Evolutionary conservation across 1,284 basidiomycete species (phyloP).

Genomic region (Apiotrichum gamsii): DNA sequence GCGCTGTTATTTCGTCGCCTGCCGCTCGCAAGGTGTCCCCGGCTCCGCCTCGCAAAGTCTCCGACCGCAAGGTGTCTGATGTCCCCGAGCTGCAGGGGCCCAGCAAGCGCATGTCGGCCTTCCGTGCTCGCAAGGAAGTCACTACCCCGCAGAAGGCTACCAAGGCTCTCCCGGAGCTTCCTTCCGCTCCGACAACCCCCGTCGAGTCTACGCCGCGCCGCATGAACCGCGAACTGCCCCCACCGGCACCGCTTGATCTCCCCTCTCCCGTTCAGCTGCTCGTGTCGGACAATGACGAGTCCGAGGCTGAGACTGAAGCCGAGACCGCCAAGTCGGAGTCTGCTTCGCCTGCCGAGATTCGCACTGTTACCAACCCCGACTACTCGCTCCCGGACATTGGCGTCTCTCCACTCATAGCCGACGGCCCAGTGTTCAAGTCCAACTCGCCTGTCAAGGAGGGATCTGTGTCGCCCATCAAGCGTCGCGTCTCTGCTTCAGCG

Average conservation of each 20-base stretch:
- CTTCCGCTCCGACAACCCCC: neutral
- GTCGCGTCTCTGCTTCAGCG: constrained; percentile 6
- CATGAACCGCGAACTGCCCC: constrained; percentile 21
- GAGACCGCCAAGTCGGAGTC: neutral
- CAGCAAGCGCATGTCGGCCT: constrained; percentile 34
- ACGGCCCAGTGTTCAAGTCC: neutral
- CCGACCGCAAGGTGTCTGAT: constrained; percentile 17
- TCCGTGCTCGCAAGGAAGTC: constrained; percentile 8
- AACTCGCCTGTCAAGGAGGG: no score
- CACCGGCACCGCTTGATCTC: constrained; percentile 26
- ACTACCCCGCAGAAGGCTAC: constrained; percentile 13
- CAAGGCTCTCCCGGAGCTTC: constrained; percentile 20
- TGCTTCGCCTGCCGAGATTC: neutral
- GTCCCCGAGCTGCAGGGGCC: constrained; percentile 28
- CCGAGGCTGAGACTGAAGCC: constrained; percentile 8
- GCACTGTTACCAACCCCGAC: constrained; percentile 19
- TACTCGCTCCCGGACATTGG: constrained; percentile 39
- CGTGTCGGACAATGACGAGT: constrained; percentile 2
- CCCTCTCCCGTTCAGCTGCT: constrained; percentile 30
- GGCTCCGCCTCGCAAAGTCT: constrained; percentile 3
- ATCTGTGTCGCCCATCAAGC: neutral
- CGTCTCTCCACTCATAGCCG: constrained; percentile 31
- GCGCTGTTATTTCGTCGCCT: constrained; percentile 11
- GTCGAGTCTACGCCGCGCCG: constrained; percentile 1
- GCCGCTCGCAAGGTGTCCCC: constrained; percentile 4